Evolutionary conservation across 208 protist genomes (phyloP).

Genomic region (Naegleria gruberi): DNA sequence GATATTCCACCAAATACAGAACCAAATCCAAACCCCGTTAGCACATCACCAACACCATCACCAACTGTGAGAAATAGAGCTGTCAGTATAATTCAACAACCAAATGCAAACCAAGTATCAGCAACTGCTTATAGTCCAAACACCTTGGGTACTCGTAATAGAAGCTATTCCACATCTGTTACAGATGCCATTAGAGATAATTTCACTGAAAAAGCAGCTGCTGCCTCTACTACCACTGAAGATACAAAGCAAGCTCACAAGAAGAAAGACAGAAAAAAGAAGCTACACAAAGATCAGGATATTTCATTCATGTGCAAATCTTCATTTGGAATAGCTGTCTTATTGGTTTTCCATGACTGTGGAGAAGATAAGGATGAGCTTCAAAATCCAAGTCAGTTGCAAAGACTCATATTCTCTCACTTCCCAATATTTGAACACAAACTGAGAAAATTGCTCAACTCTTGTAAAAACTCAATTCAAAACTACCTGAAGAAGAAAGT

Average conservation of each 20-base stretch:
- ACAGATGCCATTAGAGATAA: too few species aligned
- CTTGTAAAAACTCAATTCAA: not conserved
- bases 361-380: not conserved
- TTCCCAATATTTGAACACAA: conserved; percentile 1
- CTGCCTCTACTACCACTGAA: not conserved
- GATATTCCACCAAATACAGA: not conserved
- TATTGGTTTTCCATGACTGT: not conserved
- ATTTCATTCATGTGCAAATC: conserved; percentile 7
- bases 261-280: not conserved
- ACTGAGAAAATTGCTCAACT: not conserved
- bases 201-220: too few species aligned
- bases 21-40: not conserved
- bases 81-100: not conserved
- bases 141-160: not conserved
- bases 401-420: conserved; percentile 16
- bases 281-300: not conserved
- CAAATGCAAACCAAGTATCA: not conserved
- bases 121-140: not conserved
- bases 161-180: not conserved
- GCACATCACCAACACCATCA: not conserved
- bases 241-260: not conserved
- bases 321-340: not conserved
- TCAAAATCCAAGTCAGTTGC: not conserved
- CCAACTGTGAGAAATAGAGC: not conserved
- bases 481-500: not conserved